These are phyloP conservation scores for Aspergillus ochraceoroseus DNA, from an alignment of 2,329 filamentous ascomycete genomes.

Conservation along the genomic window DNA sequence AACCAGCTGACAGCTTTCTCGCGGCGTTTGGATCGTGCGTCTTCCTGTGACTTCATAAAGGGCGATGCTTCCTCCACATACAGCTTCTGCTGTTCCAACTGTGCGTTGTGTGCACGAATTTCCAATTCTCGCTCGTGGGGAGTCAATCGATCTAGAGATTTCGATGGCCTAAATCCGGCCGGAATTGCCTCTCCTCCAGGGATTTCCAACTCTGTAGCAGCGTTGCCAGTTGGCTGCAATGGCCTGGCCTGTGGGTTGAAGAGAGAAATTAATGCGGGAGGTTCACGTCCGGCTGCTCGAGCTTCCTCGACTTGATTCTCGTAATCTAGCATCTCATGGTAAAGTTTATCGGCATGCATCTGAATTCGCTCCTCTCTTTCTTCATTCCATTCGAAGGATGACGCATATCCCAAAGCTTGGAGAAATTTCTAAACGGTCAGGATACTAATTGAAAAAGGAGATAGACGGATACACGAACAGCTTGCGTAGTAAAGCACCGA, in stretches of 20 bases:
- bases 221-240: slow-evolving; percentile 8
- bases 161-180: slow-evolving; percentile 34
- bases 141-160: slow-evolving; percentile 40
- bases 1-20: slow-evolving; percentile 42
- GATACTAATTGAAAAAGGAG: background rate
- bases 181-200: slow-evolving; percentile 38
- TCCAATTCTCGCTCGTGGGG: slow-evolving; percentile 47
- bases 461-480: slow-evolving; percentile 48
- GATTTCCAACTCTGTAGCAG: slow-evolving; percentile 29
- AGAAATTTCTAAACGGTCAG: slow-evolving; percentile 63
- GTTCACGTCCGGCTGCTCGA: slow-evolving; percentile 40
- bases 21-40: slow-evolving; percentile 36
- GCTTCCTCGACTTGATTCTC: slow-evolving; percentile 67
- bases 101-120: slow-evolving; percentile 37
- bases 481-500: slow-evolving; percentile 84
- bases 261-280: slow-evolving; percentile 43
- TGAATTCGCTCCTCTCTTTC: slow-evolving; percentile 82
- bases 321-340: slow-evolving; percentile 78
- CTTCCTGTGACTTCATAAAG: slow-evolving; percentile 37
- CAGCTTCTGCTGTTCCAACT: slow-evolving; percentile 35
- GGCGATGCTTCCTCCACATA: slow-evolving; percentile 37
- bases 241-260: slow-evolving; percentile 38
- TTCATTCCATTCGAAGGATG: slow-evolving; percentile 58
- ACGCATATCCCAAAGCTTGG: slow-evolving; percentile 82
- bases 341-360: slow-evolving; percentile 90